These are phyloP conservation scores for Corymbia maculata DNA, from an alignment of 345 rosid genomes.

Conservation along the genomic window DNA sequence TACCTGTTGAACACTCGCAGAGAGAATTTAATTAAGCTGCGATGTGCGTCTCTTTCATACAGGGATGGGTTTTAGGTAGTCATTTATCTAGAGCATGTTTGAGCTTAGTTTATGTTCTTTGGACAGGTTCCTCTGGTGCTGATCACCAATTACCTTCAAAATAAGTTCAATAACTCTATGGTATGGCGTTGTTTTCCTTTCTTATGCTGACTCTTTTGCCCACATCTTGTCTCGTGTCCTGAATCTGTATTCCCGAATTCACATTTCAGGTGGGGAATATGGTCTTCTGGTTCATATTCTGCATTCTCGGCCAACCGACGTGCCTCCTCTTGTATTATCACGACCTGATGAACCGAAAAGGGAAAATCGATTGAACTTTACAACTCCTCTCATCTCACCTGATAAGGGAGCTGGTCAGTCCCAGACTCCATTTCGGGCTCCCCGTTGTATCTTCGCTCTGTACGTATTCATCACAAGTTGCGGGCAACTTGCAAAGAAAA, in stretches of 20 bases:
- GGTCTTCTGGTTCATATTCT: slow-evolving; percentile 89
- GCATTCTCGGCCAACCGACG: slow-evolving; percentile 99
- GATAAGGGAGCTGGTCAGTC: not conserved
- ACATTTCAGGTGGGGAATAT: slow-evolving; percentile 77
- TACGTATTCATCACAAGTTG: not conserved
- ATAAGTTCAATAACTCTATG: slow-evolving; percentile 66
- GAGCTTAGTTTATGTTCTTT: not conserved
- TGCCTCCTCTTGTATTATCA: slow-evolving; percentile 89
- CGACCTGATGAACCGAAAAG: slow-evolving; percentile 86
- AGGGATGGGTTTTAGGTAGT: not conserved
- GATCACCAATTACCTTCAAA: slow-evolving; percentile 69
- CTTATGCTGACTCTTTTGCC: not conserved
- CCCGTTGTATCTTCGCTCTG: not conserved
- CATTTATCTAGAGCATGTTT: not conserved
- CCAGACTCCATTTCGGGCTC: not conserved
- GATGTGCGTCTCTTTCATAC: not conserved
- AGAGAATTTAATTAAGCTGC: not conserved
- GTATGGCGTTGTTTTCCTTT: slow-evolving; percentile 21
- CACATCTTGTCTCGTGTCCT: not conserved
- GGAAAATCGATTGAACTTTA: slow-evolving; percentile 2
- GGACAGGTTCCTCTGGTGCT: slow-evolving; percentile 82
- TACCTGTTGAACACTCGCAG: not conserved
- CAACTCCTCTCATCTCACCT: not conserved
- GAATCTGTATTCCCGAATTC: not conserved
- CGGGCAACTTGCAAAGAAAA: not conserved